Evolutionary conservation across 805 yeast genomes (phyloP).

Genomic region (Barnettozyma californica): DNA sequence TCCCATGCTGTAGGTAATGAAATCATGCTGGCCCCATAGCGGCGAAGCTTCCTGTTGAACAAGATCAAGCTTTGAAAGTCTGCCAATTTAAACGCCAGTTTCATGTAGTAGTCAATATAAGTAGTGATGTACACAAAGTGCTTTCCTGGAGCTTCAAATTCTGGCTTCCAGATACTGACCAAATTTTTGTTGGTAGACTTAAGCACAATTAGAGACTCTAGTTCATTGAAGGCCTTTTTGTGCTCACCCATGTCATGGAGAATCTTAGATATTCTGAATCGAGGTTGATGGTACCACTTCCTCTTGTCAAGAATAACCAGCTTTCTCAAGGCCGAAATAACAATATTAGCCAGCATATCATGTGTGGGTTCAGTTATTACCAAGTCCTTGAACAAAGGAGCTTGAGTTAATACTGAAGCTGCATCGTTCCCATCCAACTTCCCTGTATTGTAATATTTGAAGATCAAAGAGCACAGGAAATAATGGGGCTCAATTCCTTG

Average conservation of each 20-base stretch:
- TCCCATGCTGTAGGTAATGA: slow-evolving; percentile 65
- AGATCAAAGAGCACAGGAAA: slow-evolving; percentile 47
- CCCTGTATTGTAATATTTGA: slow-evolving; percentile 45
- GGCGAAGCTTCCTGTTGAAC: slow-evolving; percentile 69
- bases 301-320: slow-evolving; percentile 62
- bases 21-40: slow-evolving; percentile 74
- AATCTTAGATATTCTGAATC: slow-evolving; percentile 64
- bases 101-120: slow-evolving; percentile 61
- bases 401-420: slow-evolving; percentile 23
- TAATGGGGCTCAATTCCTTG: slow-evolving; percentile 74
- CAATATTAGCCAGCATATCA: slow-evolving; percentile 28
- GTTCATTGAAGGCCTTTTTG: slow-evolving; percentile 54
- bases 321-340: slow-evolving; percentile 43
- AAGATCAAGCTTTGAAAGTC: slow-evolving; percentile 57
- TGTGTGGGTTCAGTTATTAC: slow-evolving; percentile 16
- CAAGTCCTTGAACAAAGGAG: slow-evolving; percentile 21
- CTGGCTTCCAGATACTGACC: slow-evolving; percentile 91
- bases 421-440: slow-evolving; percentile 36
- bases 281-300: slow-evolving; percentile 89
- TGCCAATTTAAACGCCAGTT: slow-evolving; percentile 43
- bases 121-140: slow-evolving; percentile 75
- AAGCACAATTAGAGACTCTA: slow-evolving; percentile 57
- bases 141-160: slow-evolving; percentile 85
- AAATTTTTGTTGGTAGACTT: slow-evolving; percentile 66
- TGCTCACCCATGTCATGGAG: slow-evolving; percentile 45